Conservation (phyloP, 139 green algal genomes). For the Coelastrella sp. region DNA sequence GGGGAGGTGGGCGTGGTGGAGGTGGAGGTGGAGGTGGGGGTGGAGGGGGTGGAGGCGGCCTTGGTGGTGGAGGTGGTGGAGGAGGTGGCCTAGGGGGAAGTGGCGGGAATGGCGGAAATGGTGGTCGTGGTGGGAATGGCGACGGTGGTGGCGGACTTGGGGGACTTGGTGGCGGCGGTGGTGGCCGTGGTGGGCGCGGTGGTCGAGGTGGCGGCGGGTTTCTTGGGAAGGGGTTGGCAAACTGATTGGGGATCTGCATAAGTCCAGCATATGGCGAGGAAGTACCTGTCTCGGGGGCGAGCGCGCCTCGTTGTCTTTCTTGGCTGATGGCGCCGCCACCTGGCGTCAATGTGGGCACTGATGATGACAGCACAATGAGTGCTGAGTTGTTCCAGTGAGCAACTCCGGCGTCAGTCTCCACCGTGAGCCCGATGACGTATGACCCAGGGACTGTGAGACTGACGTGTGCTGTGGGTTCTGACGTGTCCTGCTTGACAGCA, state of each 20-base stretch:
- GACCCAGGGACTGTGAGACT: conserved; percentile 34
- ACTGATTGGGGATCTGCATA: background rate
- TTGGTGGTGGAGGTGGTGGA: background rate
- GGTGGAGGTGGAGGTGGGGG: background rate
- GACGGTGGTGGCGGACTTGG: conserved; percentile 24
- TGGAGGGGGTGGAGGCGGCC: conserved; percentile 2
- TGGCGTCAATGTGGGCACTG: background rate
- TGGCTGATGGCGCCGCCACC: background rate
- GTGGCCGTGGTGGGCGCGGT: background rate
- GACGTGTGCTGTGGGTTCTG: conserved; percentile 11
- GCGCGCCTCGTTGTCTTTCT: background rate
- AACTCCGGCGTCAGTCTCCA: background rate
- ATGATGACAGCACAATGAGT: conserved; percentile 30
- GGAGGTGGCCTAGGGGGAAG: conserved; percentile 3
- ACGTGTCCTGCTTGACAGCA: conserved; percentile 6
- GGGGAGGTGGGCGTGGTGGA: conserved; percentile 14
- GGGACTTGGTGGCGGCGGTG: background rate
- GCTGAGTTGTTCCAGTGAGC: conserved; percentile 45
- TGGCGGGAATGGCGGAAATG: conserved; percentile 15
- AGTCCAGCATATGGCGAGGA: background rate
- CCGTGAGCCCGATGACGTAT: conserved; percentile 38
- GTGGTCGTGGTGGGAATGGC: background rate
- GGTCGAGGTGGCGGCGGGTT: conserved; percentile 11
- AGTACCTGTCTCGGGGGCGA: background rate
- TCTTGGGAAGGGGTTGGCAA: background rate